Evolutionary conservation across 371 early-diverging fungal genomes (phyloP).

Genomic region (Syncephalastrum contaminatum): DNA sequence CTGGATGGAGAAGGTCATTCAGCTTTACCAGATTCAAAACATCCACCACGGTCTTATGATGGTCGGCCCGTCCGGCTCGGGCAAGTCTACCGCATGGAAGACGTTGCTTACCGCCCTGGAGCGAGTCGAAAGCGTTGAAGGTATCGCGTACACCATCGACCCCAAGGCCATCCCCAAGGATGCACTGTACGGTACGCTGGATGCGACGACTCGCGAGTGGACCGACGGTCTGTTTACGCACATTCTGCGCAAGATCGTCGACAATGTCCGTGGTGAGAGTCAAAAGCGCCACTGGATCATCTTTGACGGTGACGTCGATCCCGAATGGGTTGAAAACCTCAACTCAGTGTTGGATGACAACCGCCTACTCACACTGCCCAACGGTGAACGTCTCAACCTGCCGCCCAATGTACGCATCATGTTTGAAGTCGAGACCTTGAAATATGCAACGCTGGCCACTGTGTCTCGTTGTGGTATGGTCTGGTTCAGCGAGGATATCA

Average conservation of each 20-base stretch:
- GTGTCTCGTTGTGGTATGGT: conserved; percentile 99
- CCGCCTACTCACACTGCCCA: conserved; percentile 93
- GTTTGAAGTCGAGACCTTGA: conserved; percentile 98
- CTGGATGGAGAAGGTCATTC: conserved; percentile 97
- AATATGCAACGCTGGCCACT: conserved; percentile 97
- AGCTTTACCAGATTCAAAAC: conserved; percentile 95
- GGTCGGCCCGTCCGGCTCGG: conserved; percentile 97
- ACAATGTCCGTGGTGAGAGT: conserved; percentile 97
- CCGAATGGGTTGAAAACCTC: conserved; percentile 99
- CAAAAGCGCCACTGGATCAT: conserved; percentile 96
- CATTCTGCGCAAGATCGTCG: conserved; percentile 94
- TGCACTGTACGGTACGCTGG: conserved; percentile 92
- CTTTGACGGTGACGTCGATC: conserved; percentile 99
- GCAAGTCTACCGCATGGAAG: conserved; percentile 94
- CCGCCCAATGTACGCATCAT: conserved; percentile 97
- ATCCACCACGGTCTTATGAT: conserved; percentile 99
- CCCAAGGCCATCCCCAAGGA: conserved; percentile 98
- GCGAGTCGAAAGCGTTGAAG: conserved; percentile 85
- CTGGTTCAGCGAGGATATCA: conserved; percentile 95
- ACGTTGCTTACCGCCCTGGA: conserved; percentile 89
- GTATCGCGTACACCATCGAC: conserved; percentile 92
- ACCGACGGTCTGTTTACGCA: conserved; percentile 98
- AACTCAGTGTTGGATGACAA: conserved; percentile 99
- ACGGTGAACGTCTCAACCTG: conserved; percentile 97
- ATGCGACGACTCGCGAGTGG: conserved; percentile 99